phyloP scores from a whole-genome alignment of 352 stramenopile species.

The Phytophthora meadii region DNA sequence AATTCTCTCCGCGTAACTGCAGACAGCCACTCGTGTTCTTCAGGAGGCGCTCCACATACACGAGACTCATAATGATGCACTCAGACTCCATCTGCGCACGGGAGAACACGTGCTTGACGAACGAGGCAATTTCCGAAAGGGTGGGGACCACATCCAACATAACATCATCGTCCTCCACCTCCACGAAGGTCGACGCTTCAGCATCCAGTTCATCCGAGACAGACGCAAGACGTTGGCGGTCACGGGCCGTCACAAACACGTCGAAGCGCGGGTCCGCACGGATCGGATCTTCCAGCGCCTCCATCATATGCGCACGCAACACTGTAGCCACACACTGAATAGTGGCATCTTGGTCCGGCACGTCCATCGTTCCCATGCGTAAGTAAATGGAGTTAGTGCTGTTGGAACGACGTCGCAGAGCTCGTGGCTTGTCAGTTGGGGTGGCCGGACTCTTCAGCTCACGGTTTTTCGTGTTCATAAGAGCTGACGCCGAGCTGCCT shows the following conservation, averaged over 20 bases:
- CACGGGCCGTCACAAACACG: slow-evolving; percentile 70
- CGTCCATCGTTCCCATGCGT: slow-evolving; percentile 94
- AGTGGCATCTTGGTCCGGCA: slow-evolving; percentile 95
- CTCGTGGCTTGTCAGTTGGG: slow-evolving; percentile 38
- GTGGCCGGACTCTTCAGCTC: slow-evolving; percentile 27
- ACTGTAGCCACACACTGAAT: slow-evolving; percentile 97
- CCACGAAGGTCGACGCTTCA: slow-evolving; percentile 33
- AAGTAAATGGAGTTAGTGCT: slow-evolving; percentile 95
- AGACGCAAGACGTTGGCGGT: slow-evolving; percentile 39
- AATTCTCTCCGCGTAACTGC: slow-evolving; percentile 90
- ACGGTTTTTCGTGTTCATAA: slow-evolving; percentile 17
- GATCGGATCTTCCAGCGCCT: slow-evolving; percentile 73
- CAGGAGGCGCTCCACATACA: slow-evolving; percentile 97
- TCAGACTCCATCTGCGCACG: slow-evolving; percentile 94
- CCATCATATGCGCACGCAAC: slow-evolving; percentile 95
- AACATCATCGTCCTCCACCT: slow-evolving; percentile 37
- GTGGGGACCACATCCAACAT: slow-evolving; percentile 73
- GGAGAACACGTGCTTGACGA: slow-evolving; percentile 95
- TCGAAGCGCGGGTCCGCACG: slow-evolving; percentile 63
- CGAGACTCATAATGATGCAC: slow-evolving; percentile 98
- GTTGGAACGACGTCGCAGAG: slow-evolving; percentile 91
- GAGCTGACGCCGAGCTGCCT: slow-evolving; percentile 30
- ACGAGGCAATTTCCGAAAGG: slow-evolving; percentile 90
- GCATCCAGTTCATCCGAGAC: slow-evolving; percentile 39
- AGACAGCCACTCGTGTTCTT: slow-evolving; percentile 87